Percentiles rank a stretch among this genome's conserved stretches.
Evolutionary conservation across 2,329 filamentous ascomycete species (phyloP).

Genomic region (Phoma sp.): DNA sequence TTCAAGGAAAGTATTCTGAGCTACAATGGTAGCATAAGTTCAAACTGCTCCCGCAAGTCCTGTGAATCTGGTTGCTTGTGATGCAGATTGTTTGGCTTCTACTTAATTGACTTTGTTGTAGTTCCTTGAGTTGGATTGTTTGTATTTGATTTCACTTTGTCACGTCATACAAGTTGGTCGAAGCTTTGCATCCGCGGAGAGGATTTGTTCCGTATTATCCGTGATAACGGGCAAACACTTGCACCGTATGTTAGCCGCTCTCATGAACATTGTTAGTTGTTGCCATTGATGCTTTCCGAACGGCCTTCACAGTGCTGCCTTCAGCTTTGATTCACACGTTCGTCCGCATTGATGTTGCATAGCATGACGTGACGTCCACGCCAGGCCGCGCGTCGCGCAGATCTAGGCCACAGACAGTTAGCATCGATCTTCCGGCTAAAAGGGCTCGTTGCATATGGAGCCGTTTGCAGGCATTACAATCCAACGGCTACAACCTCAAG

Average conservation of each 20-base stretch:
- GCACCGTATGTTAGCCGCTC: no score
- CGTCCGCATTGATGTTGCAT: neutral
- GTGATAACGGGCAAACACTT: no score
- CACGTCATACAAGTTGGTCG: neutral
- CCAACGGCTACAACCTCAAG: neutral
- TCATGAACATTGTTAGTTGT: neutral
- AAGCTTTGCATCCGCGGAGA: neutral
- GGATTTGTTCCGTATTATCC: no score
- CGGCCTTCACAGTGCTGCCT: neutral
- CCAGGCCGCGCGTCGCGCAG: constrained; percentile 14
- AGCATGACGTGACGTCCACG: constrained; percentile 11
- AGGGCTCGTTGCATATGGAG: constrained; percentile 8
- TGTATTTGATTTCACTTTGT: neutral
- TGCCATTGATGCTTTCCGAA: neutral
- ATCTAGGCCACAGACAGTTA: constrained; percentile 3
- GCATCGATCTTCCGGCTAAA: constrained; percentile 7
- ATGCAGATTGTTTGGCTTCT: neutral
- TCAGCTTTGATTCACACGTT: neutral
- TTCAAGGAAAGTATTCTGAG: constrained; percentile 15
- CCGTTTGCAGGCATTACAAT: constrained; percentile 15
- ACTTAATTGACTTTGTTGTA: neutral
- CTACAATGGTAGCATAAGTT: constrained; percentile 12
- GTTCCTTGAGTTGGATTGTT: no score
- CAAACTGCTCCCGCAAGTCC: neutral
- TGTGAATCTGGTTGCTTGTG: neutral